A percentile compares a stretch with the other conserved stretches of the same genome.
Conservation (phyloP, 306 rosid species). For the Luffa aegyptiaca region DNA sequence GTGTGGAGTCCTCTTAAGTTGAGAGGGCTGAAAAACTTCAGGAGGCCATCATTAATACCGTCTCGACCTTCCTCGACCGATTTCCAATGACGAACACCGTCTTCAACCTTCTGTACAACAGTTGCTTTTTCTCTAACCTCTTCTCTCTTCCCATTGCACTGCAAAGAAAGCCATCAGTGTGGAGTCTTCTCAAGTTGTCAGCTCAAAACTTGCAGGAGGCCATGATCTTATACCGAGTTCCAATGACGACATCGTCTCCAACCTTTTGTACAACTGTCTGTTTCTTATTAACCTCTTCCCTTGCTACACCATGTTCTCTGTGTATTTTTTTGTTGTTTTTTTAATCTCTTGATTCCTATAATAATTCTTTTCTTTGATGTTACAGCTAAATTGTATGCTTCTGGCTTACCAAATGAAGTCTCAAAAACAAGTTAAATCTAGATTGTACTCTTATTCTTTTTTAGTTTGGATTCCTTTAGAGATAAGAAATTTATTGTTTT, state of each 20-base stretch:
- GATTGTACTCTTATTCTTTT: background rate
- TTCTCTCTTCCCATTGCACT: constrained; percentile 22
- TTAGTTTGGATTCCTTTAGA: background rate
- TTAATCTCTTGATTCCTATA: background rate
- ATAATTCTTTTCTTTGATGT: constrained; percentile 4
- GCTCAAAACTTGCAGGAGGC: constrained; percentile 36
- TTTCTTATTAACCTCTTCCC: background rate
- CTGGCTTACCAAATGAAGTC: constrained; percentile 24
- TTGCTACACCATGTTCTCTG: background rate
- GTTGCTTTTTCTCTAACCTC: background rate
- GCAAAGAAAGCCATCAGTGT: constrained; percentile 42
- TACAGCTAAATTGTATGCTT: constrained; percentile 22
- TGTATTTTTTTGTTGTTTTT: background rate
- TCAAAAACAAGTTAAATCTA: background rate
- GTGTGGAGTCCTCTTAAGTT: constrained; percentile 84
- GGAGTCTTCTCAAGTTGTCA: constrained; percentile 67
- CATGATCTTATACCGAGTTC: constrained; percentile 32
- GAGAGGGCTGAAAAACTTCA: constrained; percentile 37
- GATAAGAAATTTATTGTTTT: background rate
- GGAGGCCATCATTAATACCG: constrained; percentile 64
- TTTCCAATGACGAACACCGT: constrained; percentile 19
- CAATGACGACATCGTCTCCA: constrained; percentile 14
- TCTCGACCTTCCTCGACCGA: constrained; percentile 37
- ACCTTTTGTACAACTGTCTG: background rate
- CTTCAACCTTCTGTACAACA: background rate